Base-by-base conservation (phyloP, 2,329 filamentous ascomycete species). In the Monosporascus sp. region DNA sequence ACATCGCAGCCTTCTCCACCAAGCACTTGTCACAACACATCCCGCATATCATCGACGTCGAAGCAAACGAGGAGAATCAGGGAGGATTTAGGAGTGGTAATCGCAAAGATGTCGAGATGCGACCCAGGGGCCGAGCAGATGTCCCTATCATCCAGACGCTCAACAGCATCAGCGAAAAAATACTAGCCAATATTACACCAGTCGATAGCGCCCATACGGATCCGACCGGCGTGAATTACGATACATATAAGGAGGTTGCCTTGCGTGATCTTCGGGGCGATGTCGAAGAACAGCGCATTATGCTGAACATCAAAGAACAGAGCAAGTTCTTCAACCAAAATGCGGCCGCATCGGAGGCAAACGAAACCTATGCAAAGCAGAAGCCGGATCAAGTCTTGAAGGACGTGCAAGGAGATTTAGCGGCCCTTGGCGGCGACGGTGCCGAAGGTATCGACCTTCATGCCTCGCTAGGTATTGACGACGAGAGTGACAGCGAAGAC, bases 61-160 rank as follows among this genome's bases (percentile, higher is more conserved):
- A 93, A 66, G 94, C 88, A 31, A 99, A 99, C 66, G 94, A 97
- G 72, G 90, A 94, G 69, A 93, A 99, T 64, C 86, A 96, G 69
- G 95, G 91, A 61, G 90, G 92, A 51, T 83, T 87, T 64, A 86
- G 81, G 63, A 74, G 80, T 56, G 94, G 94, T 49, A 97, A 99
- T 69, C 81, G 87, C 50, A 91, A 93, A 52, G 91, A 97, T 67
- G 75, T 88, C 37, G 94, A 95, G 59, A 97, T 97, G 91, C 83
- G 90, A 36, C 91, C 91, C 2, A 59, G 65, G 48, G 79, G 79
- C 2, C 80, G 85, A 11, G 75, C 82, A 46, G 93, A 94, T 66
- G 86, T 94, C 2, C 92, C 91, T 11, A 95, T 97, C 57, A 87
- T 97, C 59, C 85, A 88, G 57, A 91, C 90, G 0, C 76, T 99